Base-by-base conservation (phyloP, 1,139 yeast species). In the Yamadazyma membranifaciens region DNA sequence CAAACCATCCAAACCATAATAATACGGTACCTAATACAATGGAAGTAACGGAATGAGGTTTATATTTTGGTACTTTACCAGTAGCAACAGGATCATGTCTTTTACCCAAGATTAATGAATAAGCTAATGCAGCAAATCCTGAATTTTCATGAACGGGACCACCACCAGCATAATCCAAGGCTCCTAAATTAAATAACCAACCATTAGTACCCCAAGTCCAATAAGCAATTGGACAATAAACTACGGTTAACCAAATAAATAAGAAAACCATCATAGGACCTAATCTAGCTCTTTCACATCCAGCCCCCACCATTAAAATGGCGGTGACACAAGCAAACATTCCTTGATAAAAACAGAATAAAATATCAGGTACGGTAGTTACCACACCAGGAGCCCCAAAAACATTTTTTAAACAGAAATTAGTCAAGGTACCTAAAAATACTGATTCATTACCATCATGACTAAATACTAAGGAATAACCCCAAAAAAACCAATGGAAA, bases 401-500 rank as follows among this genome's bases (percentile, higher is more conserved):
- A 14, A 85, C 94, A 46, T 84, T 69, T 73, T 73, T 84, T 56
- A 91, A 75, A 48, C 88, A 83, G 59, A 91, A 88, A 67, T 87
- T 83, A 56, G 78, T 74, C 61, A 92, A 68, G 50, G 86, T 78
- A 42, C 98, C 98, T 50, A 88, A 72, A 62, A 89, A 84, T 6
- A 65, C 69, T 14, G 89, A 82, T 40, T 48, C 50, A 33, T 70
- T 69, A 13, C 85, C 81, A 40, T 70, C 67, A 56, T 83, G 87
- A 36, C 95, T 80, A 60, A 89, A 91, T 17, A 87, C 82, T 46
- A 92, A 74, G 7, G 97, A 85, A 63, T 86, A 91, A 45, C 98
- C 98, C 96, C 97, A 88, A 69, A 88, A 88, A 65, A 88, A 91
- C 98, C 98, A 91, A 59, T 91, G 96, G 76, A 91, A 88, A 1